Conservation (phyloP, 495 filamentous ascomycete genomes). For the Tuber brumale region DNA sequence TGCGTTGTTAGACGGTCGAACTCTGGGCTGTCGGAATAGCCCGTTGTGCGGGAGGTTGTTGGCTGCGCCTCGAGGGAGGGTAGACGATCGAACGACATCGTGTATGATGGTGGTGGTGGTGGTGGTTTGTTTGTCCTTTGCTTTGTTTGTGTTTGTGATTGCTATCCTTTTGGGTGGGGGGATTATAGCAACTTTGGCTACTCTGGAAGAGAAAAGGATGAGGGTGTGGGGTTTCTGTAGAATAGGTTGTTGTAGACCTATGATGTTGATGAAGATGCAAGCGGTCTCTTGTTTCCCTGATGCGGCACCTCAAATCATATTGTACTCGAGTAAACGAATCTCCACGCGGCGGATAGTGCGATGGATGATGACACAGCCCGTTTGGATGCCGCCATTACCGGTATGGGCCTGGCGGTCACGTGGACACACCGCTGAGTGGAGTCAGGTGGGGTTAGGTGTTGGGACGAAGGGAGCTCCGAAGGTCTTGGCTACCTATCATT, state of each 20-base stretch:
- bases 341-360: not conserved
- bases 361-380: not conserved
- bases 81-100: slow-evolving; percentile 88
- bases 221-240: not conserved
- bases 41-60: slow-evolving; percentile 56
- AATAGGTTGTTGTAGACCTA: not conserved
- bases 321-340: no score
- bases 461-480: not conserved
- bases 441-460: not conserved
- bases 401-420: not conserved
- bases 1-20: slow-evolving; percentile 74
- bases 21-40: slow-evolving; percentile 89
- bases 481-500: not conserved
- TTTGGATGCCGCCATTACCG: not conserved
- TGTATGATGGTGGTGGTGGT: slow-evolving; percentile 18
- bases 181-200: not conserved
- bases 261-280: not conserved
- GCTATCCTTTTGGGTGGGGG: not conserved
- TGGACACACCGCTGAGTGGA: not conserved
- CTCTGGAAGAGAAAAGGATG: not conserved
- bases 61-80: slow-evolving; percentile 77
- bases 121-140: not conserved
- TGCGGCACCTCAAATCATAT: not conserved
- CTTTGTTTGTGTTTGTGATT: slow-evolving; percentile 15
- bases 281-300: not conserved